Conservation (phyloP, 2,329 filamentous ascomycete genomes). For the Colletotrichum somersetense region DNA sequence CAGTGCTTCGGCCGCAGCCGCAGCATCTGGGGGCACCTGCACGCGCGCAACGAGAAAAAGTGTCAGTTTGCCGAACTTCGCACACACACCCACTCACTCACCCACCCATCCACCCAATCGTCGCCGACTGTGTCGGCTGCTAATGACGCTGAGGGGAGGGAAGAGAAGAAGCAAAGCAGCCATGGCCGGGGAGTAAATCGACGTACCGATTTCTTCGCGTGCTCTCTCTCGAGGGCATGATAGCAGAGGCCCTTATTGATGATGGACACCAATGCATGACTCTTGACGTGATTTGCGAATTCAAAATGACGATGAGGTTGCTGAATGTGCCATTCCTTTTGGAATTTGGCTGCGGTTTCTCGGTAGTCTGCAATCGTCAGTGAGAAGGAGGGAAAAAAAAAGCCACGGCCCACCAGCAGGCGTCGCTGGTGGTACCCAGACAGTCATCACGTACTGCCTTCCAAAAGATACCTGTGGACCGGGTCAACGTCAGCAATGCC, state of each 20-base stretch:
- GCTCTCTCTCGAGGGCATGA: conserved; percentile 69
- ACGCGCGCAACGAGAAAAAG: conserved; percentile 46
- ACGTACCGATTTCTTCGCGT: conserved; percentile 63
- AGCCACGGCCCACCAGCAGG: conserved; percentile 34
- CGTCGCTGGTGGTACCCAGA: conserved; percentile 35
- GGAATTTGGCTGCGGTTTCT: conserved; percentile 75
- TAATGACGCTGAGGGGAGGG: conserved; percentile 43
- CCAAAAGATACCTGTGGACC: conserved; percentile 66
- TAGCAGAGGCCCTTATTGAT: conserved; percentile 75
- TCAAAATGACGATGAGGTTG: conserved; percentile 72
- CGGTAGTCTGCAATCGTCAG: conserved; percentile 67
- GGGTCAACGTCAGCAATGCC: conserved; percentile 34
- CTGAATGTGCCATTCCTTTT: conserved; percentile 75
- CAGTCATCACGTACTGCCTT: conserved; percentile 68
- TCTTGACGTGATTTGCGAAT: conserved; percentile 75
- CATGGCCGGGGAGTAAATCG: conserved; percentile 24
- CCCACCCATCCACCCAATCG: conserved; percentile 42
- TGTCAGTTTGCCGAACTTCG: conserved; percentile 52
- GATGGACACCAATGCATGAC: conserved; percentile 72
- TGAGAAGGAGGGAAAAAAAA: conserved; percentile 15
- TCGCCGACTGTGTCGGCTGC: conserved; percentile 21
- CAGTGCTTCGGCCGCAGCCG: conserved; percentile 60
- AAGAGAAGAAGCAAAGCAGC: conserved; percentile 36
- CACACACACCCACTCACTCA: conserved; percentile 18
- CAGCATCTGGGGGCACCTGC: conserved; percentile 64